phyloP scores from a whole-genome alignment of 176 grass and related monocot species.

The Oryza meridionalis region DNA sequence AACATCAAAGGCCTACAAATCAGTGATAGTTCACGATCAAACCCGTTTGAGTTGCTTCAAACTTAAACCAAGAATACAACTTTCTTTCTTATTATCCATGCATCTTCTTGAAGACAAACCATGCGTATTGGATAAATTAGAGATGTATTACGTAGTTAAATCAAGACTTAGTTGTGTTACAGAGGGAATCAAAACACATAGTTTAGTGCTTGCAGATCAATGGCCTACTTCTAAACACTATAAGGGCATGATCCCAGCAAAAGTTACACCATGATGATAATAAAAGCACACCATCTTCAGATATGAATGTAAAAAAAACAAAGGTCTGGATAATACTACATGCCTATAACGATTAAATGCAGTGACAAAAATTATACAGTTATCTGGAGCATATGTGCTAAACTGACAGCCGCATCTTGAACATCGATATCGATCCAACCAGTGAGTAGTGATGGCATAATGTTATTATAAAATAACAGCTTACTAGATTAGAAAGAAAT shows the following conservation, averaged over 20 bases:
- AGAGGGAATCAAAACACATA: slow-evolving; percentile 11
- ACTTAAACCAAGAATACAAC: neutral
- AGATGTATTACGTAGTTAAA: slow-evolving; percentile 16
- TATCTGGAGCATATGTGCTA: neutral
- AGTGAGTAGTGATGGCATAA: neutral
- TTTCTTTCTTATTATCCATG: slow-evolving; percentile 26
- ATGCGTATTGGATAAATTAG: slow-evolving; percentile 2
- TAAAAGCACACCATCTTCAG: slow-evolving; percentile 4
- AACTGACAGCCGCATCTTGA: neutral
- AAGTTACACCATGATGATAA: neutral
- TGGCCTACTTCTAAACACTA: slow-evolving; percentile 25
- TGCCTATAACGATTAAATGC: neutral
- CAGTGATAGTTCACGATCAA: slow-evolving; percentile 20
- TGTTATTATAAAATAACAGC: neutral
- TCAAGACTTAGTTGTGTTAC: neutral
- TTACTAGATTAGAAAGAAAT: neutral
- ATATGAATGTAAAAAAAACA: neutral
- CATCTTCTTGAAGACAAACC: neutral
- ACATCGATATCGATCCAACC: neutral
- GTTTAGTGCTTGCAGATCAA: slow-evolving; percentile 3
- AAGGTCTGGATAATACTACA: neutral
- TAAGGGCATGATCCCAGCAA: neutral
- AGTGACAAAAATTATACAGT: neutral
- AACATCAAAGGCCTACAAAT: slow-evolving; percentile 22
- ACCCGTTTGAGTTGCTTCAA: neutral